Percentiles rank a stretch among this genome's conserved stretches.
Evolutionary conservation across 2,329 filamentous ascomycete species (phyloP).

Genomic region (Dothideomycetes sp.): DNA sequence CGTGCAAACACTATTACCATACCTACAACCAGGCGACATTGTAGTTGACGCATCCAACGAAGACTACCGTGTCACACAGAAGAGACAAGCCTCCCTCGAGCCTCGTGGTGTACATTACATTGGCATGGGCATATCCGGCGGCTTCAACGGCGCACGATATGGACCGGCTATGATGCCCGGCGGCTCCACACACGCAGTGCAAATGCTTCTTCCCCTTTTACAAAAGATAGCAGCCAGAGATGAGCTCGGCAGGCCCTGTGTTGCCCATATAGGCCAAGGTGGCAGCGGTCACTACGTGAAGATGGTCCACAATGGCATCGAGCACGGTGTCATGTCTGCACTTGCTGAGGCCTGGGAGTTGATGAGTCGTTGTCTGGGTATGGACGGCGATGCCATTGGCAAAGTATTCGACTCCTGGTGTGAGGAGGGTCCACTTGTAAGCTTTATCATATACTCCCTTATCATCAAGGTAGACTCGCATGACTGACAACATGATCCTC

Average conservation of each 20-base stretch:
- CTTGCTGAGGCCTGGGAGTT: slow-evolving; percentile 47
- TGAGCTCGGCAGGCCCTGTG: slow-evolving; percentile 37
- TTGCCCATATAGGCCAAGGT: slow-evolving; percentile 38
- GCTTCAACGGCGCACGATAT: slow-evolving; percentile 44
- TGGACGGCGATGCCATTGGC: slow-evolving; percentile 40
- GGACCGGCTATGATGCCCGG: slow-evolving; percentile 48
- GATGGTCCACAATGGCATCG: slow-evolving; percentile 54
- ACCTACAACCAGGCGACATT: slow-evolving; percentile 42
- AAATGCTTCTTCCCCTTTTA: slow-evolving; percentile 41
- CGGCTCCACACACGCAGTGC: slow-evolving; percentile 37
- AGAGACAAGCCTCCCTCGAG: slow-evolving; percentile 39
- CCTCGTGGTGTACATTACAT: slow-evolving; percentile 42
- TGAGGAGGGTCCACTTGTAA: slow-evolving; percentile 32
- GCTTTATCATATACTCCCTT: neutral
- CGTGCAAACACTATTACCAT: slow-evolving; percentile 21
- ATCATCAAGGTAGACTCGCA: neutral
- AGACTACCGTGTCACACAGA: slow-evolving; percentile 43
- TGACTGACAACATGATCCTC: neutral
- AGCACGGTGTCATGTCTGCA: slow-evolving; percentile 48
- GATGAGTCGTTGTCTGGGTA: slow-evolving; percentile 38
- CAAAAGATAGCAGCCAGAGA: slow-evolving; percentile 43
- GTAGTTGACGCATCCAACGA: slow-evolving; percentile 50
- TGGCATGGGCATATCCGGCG: slow-evolving; percentile 48
- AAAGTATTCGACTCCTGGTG: slow-evolving; percentile 45
- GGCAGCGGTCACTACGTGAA: slow-evolving; percentile 52